Percentiles rank a stretch among this genome's conserved stretches.
phyloP scores from a whole-genome alignment of 768 basidiomycete genomes.

The Mycena capillaripes region DNA sequence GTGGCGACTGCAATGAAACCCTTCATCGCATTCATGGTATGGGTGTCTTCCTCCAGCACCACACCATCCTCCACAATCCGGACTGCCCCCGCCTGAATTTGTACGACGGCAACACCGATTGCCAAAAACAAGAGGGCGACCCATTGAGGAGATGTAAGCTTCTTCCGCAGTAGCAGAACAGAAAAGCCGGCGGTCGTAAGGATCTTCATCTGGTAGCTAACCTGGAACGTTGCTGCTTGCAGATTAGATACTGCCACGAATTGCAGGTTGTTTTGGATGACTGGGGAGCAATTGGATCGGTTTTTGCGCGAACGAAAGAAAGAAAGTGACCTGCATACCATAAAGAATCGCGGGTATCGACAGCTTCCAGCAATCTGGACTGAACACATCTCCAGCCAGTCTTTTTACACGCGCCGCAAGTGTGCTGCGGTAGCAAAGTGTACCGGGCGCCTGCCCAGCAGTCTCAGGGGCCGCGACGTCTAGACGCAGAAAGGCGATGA shows the following conservation, averaged over 20 bases:
- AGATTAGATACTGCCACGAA: conserved; percentile 95
- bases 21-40: conserved; percentile 83
- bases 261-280: conserved; percentile 96
- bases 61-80: conserved; percentile 38
- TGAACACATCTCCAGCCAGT: conserved; percentile 81
- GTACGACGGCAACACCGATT: conserved; percentile 90
- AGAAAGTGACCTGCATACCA: conserved; percentile 53
- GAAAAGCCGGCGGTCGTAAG: conserved; percentile 94
- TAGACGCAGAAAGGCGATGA: conserved; percentile 82
- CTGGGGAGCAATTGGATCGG: conserved; percentile 48
- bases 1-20: conserved; percentile 92
- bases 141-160: conserved; percentile 85
- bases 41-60: conserved; percentile 46
- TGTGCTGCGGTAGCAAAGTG: neutral
- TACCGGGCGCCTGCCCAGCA: conserved; percentile 50
- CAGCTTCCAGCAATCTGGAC: conserved; percentile 96
- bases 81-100: conserved; percentile 73
- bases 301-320: neutral
- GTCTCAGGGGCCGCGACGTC: conserved; percentile 47
- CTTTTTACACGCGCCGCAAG: conserved; percentile 65
- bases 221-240: conserved; percentile 96
- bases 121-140: conserved; percentile 87
- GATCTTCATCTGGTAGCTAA: conserved; percentile 98
- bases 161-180: conserved; percentile 84
- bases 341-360: conserved; percentile 98